Conservation (phyloP, 164 flowering plant genomes). For the Liriodendron chinense region DNA sequence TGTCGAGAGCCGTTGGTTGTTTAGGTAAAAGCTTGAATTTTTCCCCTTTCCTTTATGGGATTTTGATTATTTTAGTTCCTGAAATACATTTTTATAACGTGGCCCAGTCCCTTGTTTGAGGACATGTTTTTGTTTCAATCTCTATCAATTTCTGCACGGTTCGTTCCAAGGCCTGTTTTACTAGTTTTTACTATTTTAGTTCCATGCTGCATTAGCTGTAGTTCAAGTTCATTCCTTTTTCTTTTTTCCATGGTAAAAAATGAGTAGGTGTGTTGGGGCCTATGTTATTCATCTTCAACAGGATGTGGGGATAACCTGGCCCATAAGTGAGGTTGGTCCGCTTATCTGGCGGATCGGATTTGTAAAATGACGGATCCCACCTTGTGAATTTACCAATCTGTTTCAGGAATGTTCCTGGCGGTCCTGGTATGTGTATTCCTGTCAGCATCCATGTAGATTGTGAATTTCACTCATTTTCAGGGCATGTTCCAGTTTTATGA, state of each 20-base stretch:
- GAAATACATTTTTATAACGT: constrained; percentile 23
- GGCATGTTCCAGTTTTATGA: no score
- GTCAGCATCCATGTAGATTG: no score
- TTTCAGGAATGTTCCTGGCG: no score
- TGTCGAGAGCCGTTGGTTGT: constrained; percentile 47
- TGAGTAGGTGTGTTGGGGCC: no score
- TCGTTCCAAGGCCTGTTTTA: background rate
- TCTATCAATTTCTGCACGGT: background rate
- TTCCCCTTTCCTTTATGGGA: constrained; percentile 28
- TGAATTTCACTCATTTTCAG: no score
- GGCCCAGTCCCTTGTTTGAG: constrained; percentile 11
- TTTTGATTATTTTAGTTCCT: constrained; percentile 12
- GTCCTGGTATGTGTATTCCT: no score
- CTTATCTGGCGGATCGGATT: no score
- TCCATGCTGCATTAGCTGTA: background rate
- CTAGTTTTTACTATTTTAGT: background rate
- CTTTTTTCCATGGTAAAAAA: background rate
- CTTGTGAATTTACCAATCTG: no score
- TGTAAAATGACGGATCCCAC: no score
- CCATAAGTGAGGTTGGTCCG: no score
- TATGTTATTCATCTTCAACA: no score
- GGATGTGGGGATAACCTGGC: no score
- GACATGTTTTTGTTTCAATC: background rate
- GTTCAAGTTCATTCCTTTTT: background rate
- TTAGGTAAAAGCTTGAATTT: constrained; percentile 43